Conservation (phyloP, 768 basidiomycete genomes). For the Pseudohyphozyma bogoriensis region DNA sequence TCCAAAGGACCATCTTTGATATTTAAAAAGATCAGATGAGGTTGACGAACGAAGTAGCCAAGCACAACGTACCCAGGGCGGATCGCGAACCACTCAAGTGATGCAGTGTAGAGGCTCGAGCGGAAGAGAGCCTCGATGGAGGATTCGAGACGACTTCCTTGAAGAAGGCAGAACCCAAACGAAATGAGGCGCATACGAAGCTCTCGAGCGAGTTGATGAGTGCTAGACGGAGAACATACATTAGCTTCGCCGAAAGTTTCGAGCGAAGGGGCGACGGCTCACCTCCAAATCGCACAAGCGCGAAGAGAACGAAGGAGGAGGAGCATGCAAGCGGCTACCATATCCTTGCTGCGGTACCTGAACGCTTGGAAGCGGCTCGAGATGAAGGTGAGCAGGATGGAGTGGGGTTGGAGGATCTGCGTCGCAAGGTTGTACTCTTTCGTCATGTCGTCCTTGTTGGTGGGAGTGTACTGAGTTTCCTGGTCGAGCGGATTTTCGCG, state of each 20-base stretch:
- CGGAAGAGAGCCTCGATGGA: constrained; percentile 68
- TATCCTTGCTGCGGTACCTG: constrained; percentile 68
- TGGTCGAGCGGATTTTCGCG: constrained; percentile 79
- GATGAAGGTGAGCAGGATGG: constrained; percentile 72
- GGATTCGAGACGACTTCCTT: constrained; percentile 74
- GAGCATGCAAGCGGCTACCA: constrained; percentile 75
- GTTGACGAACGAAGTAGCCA: background rate
- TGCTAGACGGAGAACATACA: constrained; percentile 45
- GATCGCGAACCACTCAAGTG: constrained; percentile 84
- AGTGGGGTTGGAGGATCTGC: constrained; percentile 70
- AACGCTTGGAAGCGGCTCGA: constrained; percentile 89
- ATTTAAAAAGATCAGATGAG: background rate
- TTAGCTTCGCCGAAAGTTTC: background rate
- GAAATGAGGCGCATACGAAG: constrained; percentile 78
- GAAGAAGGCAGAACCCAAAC: constrained; percentile 85
- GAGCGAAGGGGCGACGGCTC: constrained; percentile 11
- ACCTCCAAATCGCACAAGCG: constrained; percentile 68
- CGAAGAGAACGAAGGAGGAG: constrained; percentile 70
- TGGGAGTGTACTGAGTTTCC: constrained; percentile 78
- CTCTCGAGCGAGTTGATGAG: constrained; percentile 83
- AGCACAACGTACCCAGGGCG: constrained; percentile 63
- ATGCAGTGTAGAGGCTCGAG: constrained; percentile 62
- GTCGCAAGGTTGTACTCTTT: constrained; percentile 58
- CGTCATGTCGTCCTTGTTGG: constrained; percentile 73
- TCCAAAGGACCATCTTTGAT: constrained; percentile 83